Evolutionary conservation across 139 green algal genomes (phyloP).

Genomic region (Chlorella sorokiniana): DNA sequence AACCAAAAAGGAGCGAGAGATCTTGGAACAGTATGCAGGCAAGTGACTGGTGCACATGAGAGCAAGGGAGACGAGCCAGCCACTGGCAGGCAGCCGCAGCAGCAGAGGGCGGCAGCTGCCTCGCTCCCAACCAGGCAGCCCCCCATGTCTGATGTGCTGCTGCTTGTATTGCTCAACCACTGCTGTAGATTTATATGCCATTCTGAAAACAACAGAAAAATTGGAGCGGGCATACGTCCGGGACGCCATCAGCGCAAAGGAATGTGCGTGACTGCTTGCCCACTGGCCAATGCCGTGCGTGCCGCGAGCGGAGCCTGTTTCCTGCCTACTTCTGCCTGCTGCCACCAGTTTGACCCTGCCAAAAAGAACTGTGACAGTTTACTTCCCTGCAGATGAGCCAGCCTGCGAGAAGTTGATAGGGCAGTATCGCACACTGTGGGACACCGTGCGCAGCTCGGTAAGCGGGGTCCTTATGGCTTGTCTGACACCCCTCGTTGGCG

Average conservation of each 20-base stretch:
- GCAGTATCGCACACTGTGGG: conserved; percentile 89
- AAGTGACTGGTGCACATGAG: background rate
- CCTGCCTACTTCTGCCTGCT: background rate
- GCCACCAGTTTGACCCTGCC: background rate
- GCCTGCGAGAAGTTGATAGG: conserved; percentile 87
- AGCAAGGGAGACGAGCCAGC: background rate
- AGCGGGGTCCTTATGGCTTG: conserved; percentile 20
- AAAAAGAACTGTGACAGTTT: background rate
- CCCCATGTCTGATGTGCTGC: background rate
- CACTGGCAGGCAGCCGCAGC: no score
- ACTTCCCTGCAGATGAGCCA: conserved; percentile 65
- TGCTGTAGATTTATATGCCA: conserved; percentile 86
- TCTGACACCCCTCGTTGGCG: background rate
- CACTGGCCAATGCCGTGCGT: no score
- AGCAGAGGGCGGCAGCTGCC: no score
- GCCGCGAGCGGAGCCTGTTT: no score
- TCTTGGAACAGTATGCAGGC: conserved; percentile 81
- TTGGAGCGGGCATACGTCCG: conserved; percentile 87
- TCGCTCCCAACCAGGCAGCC: no score
- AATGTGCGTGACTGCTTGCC: conserved; percentile 48
- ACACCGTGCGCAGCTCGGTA: conserved; percentile 72
- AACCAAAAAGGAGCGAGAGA: conserved; percentile 79
- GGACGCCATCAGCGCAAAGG: conserved; percentile 73
- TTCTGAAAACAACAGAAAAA: conserved; percentile 94
- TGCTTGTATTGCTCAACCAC: background rate